Evolutionary conservation across 495 filamentous ascomycete species (phyloP), one percentile per base, ranked within the genome.

Genomic region (Evansstolkia leycettana): DNA sequence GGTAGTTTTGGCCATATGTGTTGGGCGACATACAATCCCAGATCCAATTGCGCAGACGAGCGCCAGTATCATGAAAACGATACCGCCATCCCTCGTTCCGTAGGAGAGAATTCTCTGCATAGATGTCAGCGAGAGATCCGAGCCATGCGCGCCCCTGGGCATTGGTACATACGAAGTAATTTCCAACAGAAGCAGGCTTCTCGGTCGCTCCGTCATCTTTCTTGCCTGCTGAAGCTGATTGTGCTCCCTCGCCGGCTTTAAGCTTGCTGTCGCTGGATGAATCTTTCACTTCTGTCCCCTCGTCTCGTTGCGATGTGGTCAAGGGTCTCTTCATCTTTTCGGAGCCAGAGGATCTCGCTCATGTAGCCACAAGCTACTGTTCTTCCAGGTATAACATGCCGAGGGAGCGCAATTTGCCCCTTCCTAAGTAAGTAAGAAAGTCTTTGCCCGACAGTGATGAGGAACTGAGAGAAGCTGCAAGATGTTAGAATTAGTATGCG

Each of bases 81-180:
- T 42, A 1, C 76, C 43, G 52, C 88, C 84, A 39, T 75, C 75
- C 20, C 52, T 67, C 5, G 80, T 82, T n/a, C 80, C 69, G 58
- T 82, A 89, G 46, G 74, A 86, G 13, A 47, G 37, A 31, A 44
- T 28, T 28, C 41, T 36, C 41, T 43, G 17, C 3, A n/a, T 28
- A 20, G 7, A 29, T 19, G 31, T 25, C 28, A 32, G 7, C n/a
- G 11, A 16, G 15, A 28, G 6, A 39, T 8, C 1, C 29, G 30
- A 29, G 27, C 26, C 30, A 34, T 40, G 8, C 31, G 17, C 20
- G 34, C n/a, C 9, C 28, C 37, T 33, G 11, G 3, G 11, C 7
- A n/a, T n/a, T n/a, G n/a, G 27, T 13, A 26, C 40, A 34, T 44
- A 44, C 42, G 32, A 44, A 44, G 23, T 44, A 44, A 13, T 37